Percentiles rank a stretch among this genome's conserved stretches.
Conservation (phyloP, 202 grass and related monocot genomes). For the Zizania palustris region DNA sequence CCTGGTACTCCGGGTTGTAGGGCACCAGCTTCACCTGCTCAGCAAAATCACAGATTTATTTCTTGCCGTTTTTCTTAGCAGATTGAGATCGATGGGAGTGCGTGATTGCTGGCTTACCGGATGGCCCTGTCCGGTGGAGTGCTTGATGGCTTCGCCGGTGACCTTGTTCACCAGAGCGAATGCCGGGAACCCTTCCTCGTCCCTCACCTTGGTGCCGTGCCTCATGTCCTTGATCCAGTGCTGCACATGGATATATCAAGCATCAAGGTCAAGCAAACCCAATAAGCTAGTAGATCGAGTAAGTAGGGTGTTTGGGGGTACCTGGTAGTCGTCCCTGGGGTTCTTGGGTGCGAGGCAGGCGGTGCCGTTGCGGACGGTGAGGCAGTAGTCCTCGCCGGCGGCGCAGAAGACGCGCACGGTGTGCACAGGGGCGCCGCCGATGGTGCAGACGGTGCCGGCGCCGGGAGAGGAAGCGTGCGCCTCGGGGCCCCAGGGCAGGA, state of each 20-base stretch:
- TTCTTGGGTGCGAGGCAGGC: constrained; percentile 59
- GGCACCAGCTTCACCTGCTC: constrained; percentile 65
- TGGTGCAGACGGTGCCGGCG: background rate
- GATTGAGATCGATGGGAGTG: too few relatives aligned
- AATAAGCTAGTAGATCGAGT: too few relatives aligned
- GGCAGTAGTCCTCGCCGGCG: constrained; percentile 57
- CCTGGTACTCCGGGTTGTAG: constrained; percentile 58
- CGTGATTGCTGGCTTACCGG: constrained; percentile 42
- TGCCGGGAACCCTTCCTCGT: constrained; percentile 81
- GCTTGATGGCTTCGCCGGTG: constrained; percentile 76
- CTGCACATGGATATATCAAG: constrained; percentile 21
- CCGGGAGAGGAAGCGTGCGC: constrained; percentile 8
- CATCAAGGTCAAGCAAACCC: too few relatives aligned
- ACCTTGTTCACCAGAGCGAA: constrained; percentile 71
- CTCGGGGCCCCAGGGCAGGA: constrained; percentile 61
- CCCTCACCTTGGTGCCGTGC: constrained; percentile 57
- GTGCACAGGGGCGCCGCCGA: constrained; percentile 34
- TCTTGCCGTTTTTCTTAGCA: too few relatives aligned
- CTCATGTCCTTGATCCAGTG: constrained; percentile 96
- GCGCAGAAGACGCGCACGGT: constrained; percentile 72
- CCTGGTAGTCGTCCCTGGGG: constrained; percentile 76
- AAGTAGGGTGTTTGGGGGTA: background rate
- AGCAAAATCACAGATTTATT: background rate
- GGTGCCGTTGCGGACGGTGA: constrained; percentile 49
- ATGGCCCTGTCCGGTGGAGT: constrained; percentile 74